Evolutionary conservation across 2,329 filamentous ascomycete genomes (phyloP).

Genomic region (Dryadomyces quercus-mongolicae): DNA sequence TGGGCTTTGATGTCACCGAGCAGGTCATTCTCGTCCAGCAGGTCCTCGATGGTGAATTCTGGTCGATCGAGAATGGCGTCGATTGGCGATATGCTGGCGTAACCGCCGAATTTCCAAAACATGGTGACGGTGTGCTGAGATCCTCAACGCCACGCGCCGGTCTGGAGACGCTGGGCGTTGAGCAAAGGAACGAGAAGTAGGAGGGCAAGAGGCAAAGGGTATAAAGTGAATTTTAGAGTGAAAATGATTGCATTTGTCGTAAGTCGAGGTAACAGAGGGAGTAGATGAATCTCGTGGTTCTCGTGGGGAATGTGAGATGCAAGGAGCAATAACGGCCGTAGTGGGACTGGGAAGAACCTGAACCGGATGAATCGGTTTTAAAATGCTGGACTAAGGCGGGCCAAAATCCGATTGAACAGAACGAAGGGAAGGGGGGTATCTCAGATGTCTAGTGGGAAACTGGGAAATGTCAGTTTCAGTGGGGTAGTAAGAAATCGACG

Average conservation of each 20-base stretch:
- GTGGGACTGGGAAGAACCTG: too few relatives aligned
- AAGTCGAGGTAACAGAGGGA: too few relatives aligned
- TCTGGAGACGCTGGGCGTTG: neutral
- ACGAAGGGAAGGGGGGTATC: neutral
- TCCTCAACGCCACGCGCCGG: neutral
- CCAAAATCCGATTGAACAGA: neutral
- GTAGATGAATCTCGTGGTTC: neutral
- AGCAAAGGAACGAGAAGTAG: too few relatives aligned
- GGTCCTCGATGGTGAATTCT: constrained; percentile 87
- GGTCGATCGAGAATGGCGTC: constrained; percentile 95
- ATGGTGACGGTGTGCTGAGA: constrained; percentile 47
- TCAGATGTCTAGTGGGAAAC: neutral
- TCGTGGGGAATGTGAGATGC: neutral
- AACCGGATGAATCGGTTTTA: neutral
- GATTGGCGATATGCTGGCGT: constrained; percentile 93
- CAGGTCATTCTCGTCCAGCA: constrained; percentile 90
- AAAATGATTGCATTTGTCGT: neutral
- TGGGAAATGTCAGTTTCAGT: neutral
- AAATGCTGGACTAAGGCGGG: neutral
- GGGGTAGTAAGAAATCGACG: too few relatives aligned
- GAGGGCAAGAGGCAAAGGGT: neutral
- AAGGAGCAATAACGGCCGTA: neutral
- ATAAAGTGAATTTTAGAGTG: too few relatives aligned
- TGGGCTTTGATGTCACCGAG: constrained; percentile 98
- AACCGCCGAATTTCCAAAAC: constrained; percentile 99